Percentiles rank a stretch among this genome's conserved stretches.
Conservation (phyloP, 371 early-diverging fungal genomes). For the Mortierella sp. region DNA sequence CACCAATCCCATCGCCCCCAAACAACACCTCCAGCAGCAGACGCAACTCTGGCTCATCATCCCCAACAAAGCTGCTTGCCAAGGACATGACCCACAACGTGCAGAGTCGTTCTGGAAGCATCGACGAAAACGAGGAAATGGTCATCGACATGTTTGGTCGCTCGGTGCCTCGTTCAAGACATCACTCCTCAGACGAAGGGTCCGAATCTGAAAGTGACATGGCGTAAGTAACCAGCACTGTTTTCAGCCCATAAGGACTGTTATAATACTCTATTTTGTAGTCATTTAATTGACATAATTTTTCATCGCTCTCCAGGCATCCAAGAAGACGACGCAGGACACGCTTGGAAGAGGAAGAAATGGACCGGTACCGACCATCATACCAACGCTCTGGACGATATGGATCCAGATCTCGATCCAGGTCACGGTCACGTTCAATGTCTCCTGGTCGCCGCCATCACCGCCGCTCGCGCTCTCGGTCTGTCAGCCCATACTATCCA, state of each 20-base stretch:
- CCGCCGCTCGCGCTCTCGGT: slow-evolving; percentile 43
- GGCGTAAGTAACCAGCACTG: slow-evolving; percentile 32
- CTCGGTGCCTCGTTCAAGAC: slow-evolving; percentile 52
- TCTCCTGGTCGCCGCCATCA: slow-evolving; percentile 34
- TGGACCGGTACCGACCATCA: slow-evolving; percentile 34
- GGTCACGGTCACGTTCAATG: slow-evolving; percentile 34
- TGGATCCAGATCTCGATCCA: slow-evolving; percentile 36
- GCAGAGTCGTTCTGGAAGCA: slow-evolving; percentile 48
- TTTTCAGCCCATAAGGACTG: too few relatives aligned
- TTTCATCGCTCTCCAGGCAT: slow-evolving; percentile 18
- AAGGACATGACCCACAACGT: slow-evolving; percentile 56
- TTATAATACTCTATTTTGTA: not conserved
- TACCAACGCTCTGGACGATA: slow-evolving; percentile 35
- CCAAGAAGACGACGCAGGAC: slow-evolving; percentile 48
- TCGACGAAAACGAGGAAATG: slow-evolving; percentile 53
- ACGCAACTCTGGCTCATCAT: slow-evolving; percentile 34
- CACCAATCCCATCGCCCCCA: slow-evolving; percentile 39
- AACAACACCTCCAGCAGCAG: slow-evolving; percentile 11
- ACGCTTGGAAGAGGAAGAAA: slow-evolving; percentile 39
- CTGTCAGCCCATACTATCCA: slow-evolving; percentile 38
- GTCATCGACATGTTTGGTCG: slow-evolving; percentile 58
- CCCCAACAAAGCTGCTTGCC: slow-evolving; percentile 31
- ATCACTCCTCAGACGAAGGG: slow-evolving; percentile 54
- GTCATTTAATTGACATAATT: not conserved
- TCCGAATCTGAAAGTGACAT: slow-evolving; percentile 47